Base-by-base conservation (phyloP, 371 early-diverging fungal genomes). In the Zychaea mexicana region DNA sequence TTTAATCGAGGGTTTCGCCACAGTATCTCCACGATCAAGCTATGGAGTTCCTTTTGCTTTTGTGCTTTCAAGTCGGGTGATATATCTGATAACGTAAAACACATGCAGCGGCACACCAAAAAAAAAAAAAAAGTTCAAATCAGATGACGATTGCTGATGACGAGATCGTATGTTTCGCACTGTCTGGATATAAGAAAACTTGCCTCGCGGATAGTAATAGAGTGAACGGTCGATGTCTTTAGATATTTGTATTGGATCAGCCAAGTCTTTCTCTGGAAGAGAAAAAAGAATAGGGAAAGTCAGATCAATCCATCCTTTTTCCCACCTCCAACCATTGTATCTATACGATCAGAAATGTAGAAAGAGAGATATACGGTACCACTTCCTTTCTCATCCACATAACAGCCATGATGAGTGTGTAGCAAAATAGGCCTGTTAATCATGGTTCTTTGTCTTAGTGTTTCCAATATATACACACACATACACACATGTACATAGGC, bases 181-280 rank as follows among this genome's bases (percentile, higher is more conserved):
- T n/a, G n/a, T n/a, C n/a, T n/a, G n/a, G n/a, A n/a, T n/a, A n/a
- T n/a, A n/a, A n/a, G n/a, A n/a, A 27, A 19, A 30, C 52, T 28
- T 49, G 74, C 83, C 76, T 80, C 70, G 76, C 6, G 83, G 80
- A 67, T 76, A 83, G 60, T 79, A 83, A 59, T 83, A 83, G 46
- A 83, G 66, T 49, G 83, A 79, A 52, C 83, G 68, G 36, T 79
- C 77, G 12, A 83, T 78, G 36, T 83, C 83, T 62, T 83, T 83
- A 19, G 75, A 61, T 9, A 83, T 80, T 56, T 83, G 83, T 22
- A 68, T 66, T 21, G 78, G 74, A 70, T 83, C 83, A 26, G 76
- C 73, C 52, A 83, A 65, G 39, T 80, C 80, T 32, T 83, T 76
- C 54, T 76, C 83, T 80, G 21, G 15, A n/a, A 19, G 30, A 15